Evolutionary conservation across 129 eudicot species (phyloP).

Genomic region (Centrapalus pauciflorus): DNA sequence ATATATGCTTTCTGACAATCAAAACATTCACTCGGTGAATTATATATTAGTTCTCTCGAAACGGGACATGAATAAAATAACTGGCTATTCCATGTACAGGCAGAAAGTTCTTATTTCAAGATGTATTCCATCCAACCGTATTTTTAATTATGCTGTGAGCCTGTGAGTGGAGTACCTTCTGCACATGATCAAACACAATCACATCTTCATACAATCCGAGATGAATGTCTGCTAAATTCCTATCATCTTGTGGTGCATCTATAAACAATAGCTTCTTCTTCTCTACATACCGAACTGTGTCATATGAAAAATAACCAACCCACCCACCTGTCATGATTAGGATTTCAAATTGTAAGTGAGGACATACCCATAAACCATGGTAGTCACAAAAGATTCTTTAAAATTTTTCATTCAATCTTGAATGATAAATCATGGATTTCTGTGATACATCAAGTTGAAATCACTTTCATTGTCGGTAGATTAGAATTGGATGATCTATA

Average conservation of each 20-base stretch:
- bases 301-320: constrained; percentile 97
- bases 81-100: neutral
- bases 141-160: constrained; percentile 3
- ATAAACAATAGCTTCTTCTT: constrained; percentile 68
- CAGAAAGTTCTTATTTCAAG: neutral
- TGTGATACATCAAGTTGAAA: neutral
- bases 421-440: neutral
- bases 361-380: neutral
- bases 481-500: neutral
- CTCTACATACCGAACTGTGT: constrained; percentile 76
- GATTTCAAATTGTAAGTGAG: neutral
- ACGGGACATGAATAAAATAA: neutral
- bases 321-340: constrained; percentile 71
- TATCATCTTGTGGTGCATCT: constrained; percentile 72
- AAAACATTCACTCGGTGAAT: constrained; percentile 8
- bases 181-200: constrained; percentile 86
- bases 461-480: neutral
- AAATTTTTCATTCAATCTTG: neutral
- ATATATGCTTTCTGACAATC: constrained; percentile 62
- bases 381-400: neutral
- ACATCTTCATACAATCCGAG: constrained; percentile 89
- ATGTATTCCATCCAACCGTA: neutral
- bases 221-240: constrained; percentile 74
- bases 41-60: no score
- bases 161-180: no score